A percentile compares a stretch with the other conserved stretches of the same genome.
Conservation (phyloP, 768 basidiomycete species). For the Baorangia bicolor region DNA sequence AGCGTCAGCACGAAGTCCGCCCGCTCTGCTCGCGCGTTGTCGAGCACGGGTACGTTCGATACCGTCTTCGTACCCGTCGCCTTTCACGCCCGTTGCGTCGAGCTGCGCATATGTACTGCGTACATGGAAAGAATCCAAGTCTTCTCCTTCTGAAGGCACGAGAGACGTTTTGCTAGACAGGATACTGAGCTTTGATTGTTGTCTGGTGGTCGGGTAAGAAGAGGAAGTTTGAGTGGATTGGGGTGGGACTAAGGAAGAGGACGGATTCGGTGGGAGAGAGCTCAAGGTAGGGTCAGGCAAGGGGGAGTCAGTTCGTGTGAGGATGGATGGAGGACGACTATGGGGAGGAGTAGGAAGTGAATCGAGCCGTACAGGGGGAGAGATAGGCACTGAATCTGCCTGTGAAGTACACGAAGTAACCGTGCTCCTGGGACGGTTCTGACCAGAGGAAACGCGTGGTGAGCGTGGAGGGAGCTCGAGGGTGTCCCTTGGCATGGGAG, state of each 20-base stretch:
- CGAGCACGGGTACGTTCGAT: conserved; percentile 88
- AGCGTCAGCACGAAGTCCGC: conserved; percentile 56
- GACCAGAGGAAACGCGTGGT: conserved; percentile 20
- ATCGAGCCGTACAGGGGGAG: conserved; percentile 13
- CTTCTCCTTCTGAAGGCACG: conserved; percentile 75
- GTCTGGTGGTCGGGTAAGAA: conserved; percentile 25
- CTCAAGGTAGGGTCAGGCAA: conserved; percentile 18
- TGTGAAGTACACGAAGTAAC: conserved; percentile 30
- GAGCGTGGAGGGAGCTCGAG: conserved; percentile 29
- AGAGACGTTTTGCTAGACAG: conserved; percentile 58
- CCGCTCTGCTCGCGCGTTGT: conserved; percentile 51
- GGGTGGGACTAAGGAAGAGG: conserved; percentile 23
- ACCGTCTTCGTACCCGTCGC: conserved; percentile 93
- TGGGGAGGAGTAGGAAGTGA: conserved; percentile 29
- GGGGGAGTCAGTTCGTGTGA: conserved; percentile 27
- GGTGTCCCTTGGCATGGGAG: conserved; percentile 12
- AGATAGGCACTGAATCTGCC: conserved; percentile 15
- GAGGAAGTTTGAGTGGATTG: conserved; percentile 40
- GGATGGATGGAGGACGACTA: conserved; percentile 29
- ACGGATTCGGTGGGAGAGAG: conserved; percentile 17
- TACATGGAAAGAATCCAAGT: conserved; percentile 79
- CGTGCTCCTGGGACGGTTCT: conserved; percentile 23
- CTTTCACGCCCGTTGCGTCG: conserved; percentile 87
- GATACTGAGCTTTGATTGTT: conserved; percentile 31
- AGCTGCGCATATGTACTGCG: conserved; percentile 86